Percentiles rank a stretch among this genome's conserved stretches.
Evolutionary conservation across 129 eudicot genomes (phyloP).

Genomic region (sunflower (Helianthus annuus)): HanXRQr2.0-SUNRISE NC_035448.2:167356389-167356888

Average conservation of each 20-base stretch:
- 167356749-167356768: slow-evolving; percentile 20
- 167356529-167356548: not conserved
- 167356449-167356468: too few relatives aligned
- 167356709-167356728: slow-evolving; percentile 37
- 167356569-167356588: slow-evolving; percentile 10
- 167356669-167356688: slow-evolving; percentile 41
- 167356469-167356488: too few relatives aligned
- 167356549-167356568: slow-evolving; percentile 12
- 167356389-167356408: too few relatives aligned
- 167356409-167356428: too few relatives aligned
- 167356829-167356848: slow-evolving; percentile 19
- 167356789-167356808: slow-evolving; percentile 48
- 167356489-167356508: too few relatives aligned
- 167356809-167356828: slow-evolving; percentile 22
- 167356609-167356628: not conserved
- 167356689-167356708: slow-evolving; percentile 43
- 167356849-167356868: slow-evolving; percentile 26
- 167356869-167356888: slow-evolving; percentile 78
- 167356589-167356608: slow-evolving; percentile 2
- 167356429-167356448: too few relatives aligned
- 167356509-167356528: too few relatives aligned
- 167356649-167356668: slow-evolving; percentile 27
- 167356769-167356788: slow-evolving; percentile 43
- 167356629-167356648: slow-evolving; percentile 7
- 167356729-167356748: slow-evolving; percentile 6